Base-by-base conservation (phyloP, 257 asterid genomes). In the Solanum sejunctum region DNA sequence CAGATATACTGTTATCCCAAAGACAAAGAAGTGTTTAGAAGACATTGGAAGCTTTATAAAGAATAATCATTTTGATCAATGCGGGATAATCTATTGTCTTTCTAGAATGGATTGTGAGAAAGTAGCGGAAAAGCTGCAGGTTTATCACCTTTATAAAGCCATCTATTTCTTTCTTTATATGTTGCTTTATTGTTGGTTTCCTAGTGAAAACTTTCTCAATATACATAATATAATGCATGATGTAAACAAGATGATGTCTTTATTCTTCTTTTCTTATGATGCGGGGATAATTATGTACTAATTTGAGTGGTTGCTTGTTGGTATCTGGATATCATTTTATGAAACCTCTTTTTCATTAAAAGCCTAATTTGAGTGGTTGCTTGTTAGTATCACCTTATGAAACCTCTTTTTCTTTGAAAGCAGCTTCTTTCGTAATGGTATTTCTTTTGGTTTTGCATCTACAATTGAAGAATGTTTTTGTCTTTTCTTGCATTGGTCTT, bases 41-140 rank as follows among this genome's bases (percentile, higher is more conserved):
- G 98, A 95, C 85, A 94, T 97, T 83, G 93, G 90, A 87, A 90
- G 67, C 84, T 97, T 95, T 89, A 95, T 97, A 89, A 91, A 64
- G 86, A 91, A 90, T 80, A 93, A 90, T 88, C 98, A 97, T 93
- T 92, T 87, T 23, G 99, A 94, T 90, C 98, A 95, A 89, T 93
- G 98, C 63, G 99, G 99, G 84, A 97, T 97, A 87, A 89, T 97
- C 69, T 97, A 97, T 86, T 97, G 99, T 87, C 94, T 97, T 84
- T 97, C 99, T 26, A 94, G 97, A 92, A 94, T 90, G 97, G 98
- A 95, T 87, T 95, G 99, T 79, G 98, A 97, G 90, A 97, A 92
- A 85, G 98, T 95, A 70, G 95, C 99, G 16, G 98, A 93, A 84
- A 97, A 90, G 90, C 87, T 97, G 72, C 94, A 92, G 98, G 99